Percentiles rank a stretch among this genome's conserved stretches.
phyloP scores from a whole-genome alignment of 1,139 yeast species.

The Hansenula anomala region DNA sequence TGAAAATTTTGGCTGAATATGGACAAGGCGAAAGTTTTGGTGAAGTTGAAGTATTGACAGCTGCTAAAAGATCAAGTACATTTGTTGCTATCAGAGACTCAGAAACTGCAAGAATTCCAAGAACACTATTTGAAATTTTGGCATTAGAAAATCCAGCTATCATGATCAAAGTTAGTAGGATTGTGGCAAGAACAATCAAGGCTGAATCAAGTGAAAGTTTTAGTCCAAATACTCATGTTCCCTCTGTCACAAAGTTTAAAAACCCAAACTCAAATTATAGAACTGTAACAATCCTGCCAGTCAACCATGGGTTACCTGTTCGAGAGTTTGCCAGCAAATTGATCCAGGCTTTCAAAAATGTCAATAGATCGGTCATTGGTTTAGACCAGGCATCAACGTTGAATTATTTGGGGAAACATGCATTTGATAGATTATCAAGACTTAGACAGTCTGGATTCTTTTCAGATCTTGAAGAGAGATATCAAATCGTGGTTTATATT shows the following conservation, averaged over 20 bases:
- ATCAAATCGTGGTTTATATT: constrained; percentile 80
- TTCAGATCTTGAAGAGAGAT: constrained; percentile 86
- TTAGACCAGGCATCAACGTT: constrained; percentile 80
- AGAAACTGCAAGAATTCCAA: constrained; percentile 88
- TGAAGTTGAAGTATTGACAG: constrained; percentile 90
- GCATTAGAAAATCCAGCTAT: constrained; percentile 85
- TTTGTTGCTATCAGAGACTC: constrained; percentile 90
- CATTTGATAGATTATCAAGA: constrained; percentile 84
- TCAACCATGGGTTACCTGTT: constrained; percentile 76
- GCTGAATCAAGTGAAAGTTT: constrained; percentile 12
- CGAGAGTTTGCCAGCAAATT: constrained; percentile 76
- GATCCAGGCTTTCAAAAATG: constrained; percentile 62
- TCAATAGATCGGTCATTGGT: constrained; percentile 71
- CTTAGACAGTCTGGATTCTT: constrained; percentile 84
- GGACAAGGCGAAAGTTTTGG: constrained; percentile 96
- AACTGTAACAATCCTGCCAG: constrained; percentile 82
- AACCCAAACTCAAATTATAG: constrained; percentile 44
- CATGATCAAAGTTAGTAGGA: constrained; percentile 83
- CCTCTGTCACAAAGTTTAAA: constrained; percentile 15
- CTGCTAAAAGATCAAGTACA: constrained; percentile 66
- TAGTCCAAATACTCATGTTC: constrained; percentile 27
- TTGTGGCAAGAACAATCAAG: constrained; percentile 71
- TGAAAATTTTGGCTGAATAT: constrained; percentile 62
- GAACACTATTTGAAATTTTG: constrained; percentile 79
- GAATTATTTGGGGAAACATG: constrained; percentile 82